Evolutionary conservation across 805 yeast genomes (phyloP).

Genomic region (Candida dendrica): DNA sequence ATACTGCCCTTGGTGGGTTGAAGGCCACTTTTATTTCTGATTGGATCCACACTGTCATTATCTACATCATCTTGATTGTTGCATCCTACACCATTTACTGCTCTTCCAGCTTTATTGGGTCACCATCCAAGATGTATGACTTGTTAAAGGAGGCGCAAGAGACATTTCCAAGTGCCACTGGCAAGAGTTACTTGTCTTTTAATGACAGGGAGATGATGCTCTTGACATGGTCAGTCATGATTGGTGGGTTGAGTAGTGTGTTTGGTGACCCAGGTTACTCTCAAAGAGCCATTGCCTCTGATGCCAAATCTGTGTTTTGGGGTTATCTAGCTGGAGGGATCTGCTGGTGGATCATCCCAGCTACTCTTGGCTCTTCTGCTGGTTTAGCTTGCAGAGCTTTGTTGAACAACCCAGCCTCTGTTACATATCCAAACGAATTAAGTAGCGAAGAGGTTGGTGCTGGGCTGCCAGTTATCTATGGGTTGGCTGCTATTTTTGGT

Average conservation of each 20-base stretch:
- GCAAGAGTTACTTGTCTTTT: conserved; percentile 26
- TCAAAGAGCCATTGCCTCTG: conserved; percentile 37
- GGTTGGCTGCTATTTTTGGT: conserved; percentile 41
- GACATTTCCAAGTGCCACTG: conserved; percentile 23
- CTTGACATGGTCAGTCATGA: conserved; percentile 23
- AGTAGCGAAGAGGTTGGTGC: conserved; percentile 30
- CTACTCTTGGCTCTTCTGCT: conserved; percentile 26
- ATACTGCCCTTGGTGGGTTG: conserved; percentile 44
- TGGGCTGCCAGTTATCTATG: conserved; percentile 31
- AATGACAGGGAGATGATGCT: conserved; percentile 23
- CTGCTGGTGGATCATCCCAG: conserved; percentile 31
- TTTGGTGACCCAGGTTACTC: conserved; percentile 32
- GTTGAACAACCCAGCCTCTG: conserved; percentile 23
- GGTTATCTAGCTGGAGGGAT: conserved; percentile 33
- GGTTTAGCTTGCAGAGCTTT: conserved; percentile 32
- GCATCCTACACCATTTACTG: conserved; percentile 28
- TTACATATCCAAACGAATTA: conserved; percentile 35
- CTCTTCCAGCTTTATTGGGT: conserved; percentile 32
- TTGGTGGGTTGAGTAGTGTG: conserved; percentile 26
- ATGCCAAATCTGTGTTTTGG: conserved; percentile 23
- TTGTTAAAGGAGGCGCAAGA: conserved; percentile 28
- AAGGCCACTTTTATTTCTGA: conserved; percentile 46
- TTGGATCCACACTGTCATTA: conserved; percentile 42
- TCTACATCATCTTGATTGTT: conserved; percentile 30
- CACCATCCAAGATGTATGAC: conserved; percentile 37